Evolutionary conservation across 2,329 filamentous ascomycete genomes (phyloP).

Genomic region (Phaeophleospora eucalypticola): DNA sequence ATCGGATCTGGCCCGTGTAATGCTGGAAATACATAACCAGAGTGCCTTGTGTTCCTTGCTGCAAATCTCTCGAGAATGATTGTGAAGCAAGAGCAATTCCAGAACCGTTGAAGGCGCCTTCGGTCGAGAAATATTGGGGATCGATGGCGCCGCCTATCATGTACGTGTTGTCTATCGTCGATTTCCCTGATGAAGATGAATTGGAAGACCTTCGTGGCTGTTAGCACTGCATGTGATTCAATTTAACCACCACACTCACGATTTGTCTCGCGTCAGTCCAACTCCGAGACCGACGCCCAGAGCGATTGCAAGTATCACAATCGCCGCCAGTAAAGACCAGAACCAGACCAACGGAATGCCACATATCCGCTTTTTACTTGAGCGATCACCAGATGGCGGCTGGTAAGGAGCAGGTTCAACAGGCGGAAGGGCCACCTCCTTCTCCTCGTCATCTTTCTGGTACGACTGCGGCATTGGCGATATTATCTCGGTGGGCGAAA

Average conservation of each 20-base stretch:
- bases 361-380: constrained; percentile 17
- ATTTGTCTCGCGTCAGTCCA: constrained; percentile 32
- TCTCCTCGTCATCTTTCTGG: constrained; percentile 25
- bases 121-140: constrained; percentile 36
- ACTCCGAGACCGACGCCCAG: constrained; percentile 37
- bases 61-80: constrained; percentile 33
- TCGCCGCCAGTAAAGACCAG: constrained; percentile 16
- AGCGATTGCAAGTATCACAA: constrained; percentile 31
- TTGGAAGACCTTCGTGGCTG: neutral
- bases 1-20: constrained; percentile 40
- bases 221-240: neutral
- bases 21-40: constrained; percentile 46
- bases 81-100: constrained; percentile 45
- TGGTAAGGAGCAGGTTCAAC: constrained; percentile 13
- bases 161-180: constrained; percentile 17
- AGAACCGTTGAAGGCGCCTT: constrained; percentile 46
- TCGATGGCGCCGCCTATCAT: constrained; percentile 39
- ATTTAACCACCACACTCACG: constrained; percentile 18
- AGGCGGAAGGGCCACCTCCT: constrained; percentile 26
- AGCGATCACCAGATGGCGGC: constrained; percentile 4
- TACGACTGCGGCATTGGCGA: constrained; percentile 28
- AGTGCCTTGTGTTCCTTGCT: constrained; percentile 34
- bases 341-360: constrained; percentile 21
- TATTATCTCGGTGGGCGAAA: constrained; percentile 23
- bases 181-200: neutral